Conservation (phyloP, 2,329 filamentous ascomycete genomes). For the Emergomyces orientalis region DNA sequence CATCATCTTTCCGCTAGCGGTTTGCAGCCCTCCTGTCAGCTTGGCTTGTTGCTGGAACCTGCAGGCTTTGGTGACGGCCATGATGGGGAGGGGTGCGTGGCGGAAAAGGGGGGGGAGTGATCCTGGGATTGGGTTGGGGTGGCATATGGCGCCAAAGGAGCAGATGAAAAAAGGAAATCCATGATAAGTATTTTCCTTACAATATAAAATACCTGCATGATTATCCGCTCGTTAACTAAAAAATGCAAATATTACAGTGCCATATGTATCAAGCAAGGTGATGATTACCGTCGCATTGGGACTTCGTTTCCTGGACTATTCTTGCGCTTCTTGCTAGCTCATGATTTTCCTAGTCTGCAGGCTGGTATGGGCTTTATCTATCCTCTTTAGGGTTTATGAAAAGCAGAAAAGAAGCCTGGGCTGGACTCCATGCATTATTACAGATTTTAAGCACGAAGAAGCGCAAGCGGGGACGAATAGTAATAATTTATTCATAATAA, state of each 20-base stretch:
- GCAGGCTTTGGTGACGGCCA: not conserved
- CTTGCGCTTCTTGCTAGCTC: constrained; percentile 5
- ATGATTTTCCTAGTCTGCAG: not conserved
- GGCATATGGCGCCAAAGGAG: not conserved
- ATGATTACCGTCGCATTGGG: constrained; percentile 6
- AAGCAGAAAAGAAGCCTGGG: constrained; percentile 1
- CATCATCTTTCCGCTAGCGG: constrained; percentile 1
- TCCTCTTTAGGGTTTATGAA: constrained; percentile 3
- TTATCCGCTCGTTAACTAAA: not conserved
- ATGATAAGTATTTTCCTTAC: not conserved
- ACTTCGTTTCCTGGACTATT: not conserved
- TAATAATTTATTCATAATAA: constrained; percentile 1
- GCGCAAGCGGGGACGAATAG: constrained; percentile 5
- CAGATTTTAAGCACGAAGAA: not conserved
- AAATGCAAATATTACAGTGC: constrained; percentile 4
- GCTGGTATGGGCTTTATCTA: not conserved
- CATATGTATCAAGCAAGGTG: constrained; percentile 3
- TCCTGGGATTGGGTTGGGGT: not conserved
- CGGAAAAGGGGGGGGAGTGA: not conserved
- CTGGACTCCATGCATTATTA: not conserved
- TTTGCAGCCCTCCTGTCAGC: constrained; percentile 1
- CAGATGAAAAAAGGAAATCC: not conserved
- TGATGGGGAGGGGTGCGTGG: not conserved
- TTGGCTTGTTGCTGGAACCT: not conserved
- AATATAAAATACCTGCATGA: constrained; percentile 7